Evolutionary conservation across 2,329 filamentous ascomycete species (phyloP), one percentile per base, ranked within the genome.

Genomic region (Dactylella cylindrospora): DNA sequence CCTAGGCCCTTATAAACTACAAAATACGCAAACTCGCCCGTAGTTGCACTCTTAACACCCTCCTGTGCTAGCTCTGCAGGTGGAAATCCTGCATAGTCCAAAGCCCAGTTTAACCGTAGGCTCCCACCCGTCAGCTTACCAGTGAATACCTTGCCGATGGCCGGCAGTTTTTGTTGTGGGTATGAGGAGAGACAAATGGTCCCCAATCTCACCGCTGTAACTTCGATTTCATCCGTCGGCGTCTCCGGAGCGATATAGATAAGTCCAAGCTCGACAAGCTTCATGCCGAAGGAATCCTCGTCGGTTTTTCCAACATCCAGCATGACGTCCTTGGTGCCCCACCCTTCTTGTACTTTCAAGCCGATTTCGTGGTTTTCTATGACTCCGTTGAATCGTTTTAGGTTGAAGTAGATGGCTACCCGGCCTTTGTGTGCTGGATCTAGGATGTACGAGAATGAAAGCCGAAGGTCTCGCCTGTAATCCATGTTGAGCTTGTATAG

Each of bases 21-120:
- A 50, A 68, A 68, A 43, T 66, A 67, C 13, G 66, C 54, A 26
- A 66, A 68, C 45, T 68, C 65, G 20, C 64, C 64, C 3, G 67
- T 68, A 5, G 52, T 33, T 19, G 44, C 53, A 52, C 66, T 68
- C 60, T 62, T 67, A 15, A 65, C 43, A 6, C 57, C 62, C 13
- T 33, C 32, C 40, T 55, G 35, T 23, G 45, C 46, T 41, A 15
- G 9, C 3, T 57, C 35, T 8, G 28, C 23, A 0, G 38, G 15
- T 33, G 41, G 32, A 19, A 62, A 31, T 13, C 40, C 46, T 17
- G 28, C 9, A 20, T 59, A 39, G 54, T 68, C 62, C 15, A 66
- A 55, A 19, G 28, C 57, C 67, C 67, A 68, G n/a, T 38, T 54
- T 15, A 68, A 29, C 10, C 40, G 65, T 17, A 36, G 33, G 36